phyloP scores from a whole-genome alignment of 148 eudicot species.

The Rhododendron molle region DNA sequence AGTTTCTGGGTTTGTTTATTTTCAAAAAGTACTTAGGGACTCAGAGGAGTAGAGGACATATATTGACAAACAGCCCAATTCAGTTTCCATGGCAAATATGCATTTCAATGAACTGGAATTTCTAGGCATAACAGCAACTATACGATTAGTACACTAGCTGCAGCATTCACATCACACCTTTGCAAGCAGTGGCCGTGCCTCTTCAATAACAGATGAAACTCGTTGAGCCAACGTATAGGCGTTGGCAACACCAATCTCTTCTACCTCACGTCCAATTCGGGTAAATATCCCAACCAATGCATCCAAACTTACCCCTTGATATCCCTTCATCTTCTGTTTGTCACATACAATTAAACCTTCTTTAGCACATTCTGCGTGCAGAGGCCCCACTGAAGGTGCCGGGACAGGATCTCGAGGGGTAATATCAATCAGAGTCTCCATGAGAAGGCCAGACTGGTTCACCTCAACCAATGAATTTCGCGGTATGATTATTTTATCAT shows the following conservation, averaged over 20 bases:
- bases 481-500: constrained; percentile 83
- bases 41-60: background rate
- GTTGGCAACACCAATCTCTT: constrained; percentile 78
- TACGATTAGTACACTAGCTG: constrained; percentile 14
- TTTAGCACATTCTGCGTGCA: constrained; percentile 65
- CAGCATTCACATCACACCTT: constrained; percentile 50
- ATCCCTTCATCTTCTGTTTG: constrained; percentile 74
- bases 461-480: constrained; percentile 85
- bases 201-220: constrained; percentile 72
- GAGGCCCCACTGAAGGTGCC: constrained; percentile 67
- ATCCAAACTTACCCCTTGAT: constrained; percentile 92
- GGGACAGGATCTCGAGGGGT: constrained; percentile 92
- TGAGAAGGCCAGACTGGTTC: constrained; percentile 95
- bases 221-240: constrained; percentile 60
- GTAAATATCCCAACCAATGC: constrained; percentile 91
- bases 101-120: background rate
- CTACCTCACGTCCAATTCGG: constrained; percentile 86
- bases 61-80: background rate
- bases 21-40: background rate
- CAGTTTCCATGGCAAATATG: background rate
- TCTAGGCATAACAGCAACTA: background rate
- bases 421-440: constrained; percentile 94
- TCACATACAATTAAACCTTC: constrained; percentile 91
- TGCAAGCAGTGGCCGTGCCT: constrained; percentile 68
- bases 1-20: background rate